Conservation (phyloP, 192 early-diverging fungal species). For the Phlyctochytrium planicorne region DNA sequence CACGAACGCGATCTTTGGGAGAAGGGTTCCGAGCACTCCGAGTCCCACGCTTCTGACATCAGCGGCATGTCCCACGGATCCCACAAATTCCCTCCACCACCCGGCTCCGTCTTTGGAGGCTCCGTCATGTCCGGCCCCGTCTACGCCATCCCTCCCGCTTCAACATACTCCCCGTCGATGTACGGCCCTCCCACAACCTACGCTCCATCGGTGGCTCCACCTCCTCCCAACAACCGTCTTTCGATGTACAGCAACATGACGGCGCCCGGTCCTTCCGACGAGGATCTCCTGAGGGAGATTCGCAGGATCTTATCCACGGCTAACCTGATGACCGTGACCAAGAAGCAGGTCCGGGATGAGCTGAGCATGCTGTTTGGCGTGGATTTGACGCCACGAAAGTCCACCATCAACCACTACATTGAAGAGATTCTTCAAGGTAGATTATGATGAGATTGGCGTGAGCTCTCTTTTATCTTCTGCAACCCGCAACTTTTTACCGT, state of each 20-base stretch:
- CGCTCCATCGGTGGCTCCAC: not conserved
- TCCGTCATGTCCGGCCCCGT: slow-evolving; percentile 20
- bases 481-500: too few relatives aligned
- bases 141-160: slow-evolving; percentile 13
- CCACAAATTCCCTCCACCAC: slow-evolving; percentile 11
- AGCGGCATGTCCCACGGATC: slow-evolving; percentile 1
- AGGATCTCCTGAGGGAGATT: slow-evolving; percentile 49
- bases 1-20: slow-evolving; percentile 51
- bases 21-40: slow-evolving; percentile 31
- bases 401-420: slow-evolving; percentile 76
- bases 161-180: slow-evolving; percentile 9
- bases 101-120: slow-evolving; percentile 23
- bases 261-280: slow-evolving; percentile 30
- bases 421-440: slow-evolving; percentile 54
- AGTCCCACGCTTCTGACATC: slow-evolving; percentile 32
- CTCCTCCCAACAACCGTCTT: not conserved
- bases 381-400: slow-evolving; percentile 80
- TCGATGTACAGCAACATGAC: slow-evolving; percentile 7
- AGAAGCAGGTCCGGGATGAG: slow-evolving; percentile 94
- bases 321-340: slow-evolving; percentile 97
- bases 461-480: too few relatives aligned
- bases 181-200: slow-evolving; percentile 15
- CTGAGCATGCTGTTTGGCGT: slow-evolving; percentile 74
- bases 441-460: too few relatives aligned
- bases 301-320: slow-evolving; percentile 71